Evolutionary conservation across 2,329 filamentous ascomycete genomes (phyloP).

Genomic region (Geoglossum cookeanum): DNA sequence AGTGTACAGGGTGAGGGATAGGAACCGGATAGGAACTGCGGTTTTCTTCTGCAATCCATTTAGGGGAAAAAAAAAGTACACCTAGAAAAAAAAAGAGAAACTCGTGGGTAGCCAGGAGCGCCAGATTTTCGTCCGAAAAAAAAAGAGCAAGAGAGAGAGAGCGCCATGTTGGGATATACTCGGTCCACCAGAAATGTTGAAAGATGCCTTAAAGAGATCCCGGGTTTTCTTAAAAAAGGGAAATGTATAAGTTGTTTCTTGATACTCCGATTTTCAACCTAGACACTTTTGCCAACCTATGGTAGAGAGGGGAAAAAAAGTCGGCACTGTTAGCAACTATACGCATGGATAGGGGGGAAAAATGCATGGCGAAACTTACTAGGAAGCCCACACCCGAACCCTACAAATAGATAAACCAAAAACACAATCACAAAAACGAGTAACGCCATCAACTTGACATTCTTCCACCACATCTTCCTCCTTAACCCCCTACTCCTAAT

Average conservation of each 20-base stretch:
- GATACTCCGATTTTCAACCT: not conserved
- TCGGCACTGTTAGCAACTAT: not conserved
- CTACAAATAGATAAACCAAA: slow-evolving; percentile 50
- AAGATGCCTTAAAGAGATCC: not conserved
- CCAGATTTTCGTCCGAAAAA: no score
- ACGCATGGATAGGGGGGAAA: not conserved
- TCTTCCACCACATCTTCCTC: slow-evolving; percentile 99
- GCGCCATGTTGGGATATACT: no score
- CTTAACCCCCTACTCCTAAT: slow-evolving; percentile 72
- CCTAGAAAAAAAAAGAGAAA: no score
- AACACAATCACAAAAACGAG: slow-evolving; percentile 53
- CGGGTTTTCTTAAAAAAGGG: not conserved
- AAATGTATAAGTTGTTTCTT: no score
- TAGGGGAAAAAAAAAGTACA: no score
- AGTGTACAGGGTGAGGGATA: no score
- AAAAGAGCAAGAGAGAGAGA: no score
- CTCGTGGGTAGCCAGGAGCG: no score
- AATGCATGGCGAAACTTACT: slow-evolving; percentile 19
- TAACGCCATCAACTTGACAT: slow-evolving; percentile 74
- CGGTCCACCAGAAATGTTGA: no score
- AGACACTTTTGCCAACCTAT: not conserved
- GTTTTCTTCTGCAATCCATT: no score
- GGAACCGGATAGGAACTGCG: no score
- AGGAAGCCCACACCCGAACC: slow-evolving; percentile 53
- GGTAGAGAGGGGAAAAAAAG: no score